Evolutionary conservation across 2,329 filamentous ascomycete species (phyloP).

Genomic region (Pyricularia sp.): DNA sequence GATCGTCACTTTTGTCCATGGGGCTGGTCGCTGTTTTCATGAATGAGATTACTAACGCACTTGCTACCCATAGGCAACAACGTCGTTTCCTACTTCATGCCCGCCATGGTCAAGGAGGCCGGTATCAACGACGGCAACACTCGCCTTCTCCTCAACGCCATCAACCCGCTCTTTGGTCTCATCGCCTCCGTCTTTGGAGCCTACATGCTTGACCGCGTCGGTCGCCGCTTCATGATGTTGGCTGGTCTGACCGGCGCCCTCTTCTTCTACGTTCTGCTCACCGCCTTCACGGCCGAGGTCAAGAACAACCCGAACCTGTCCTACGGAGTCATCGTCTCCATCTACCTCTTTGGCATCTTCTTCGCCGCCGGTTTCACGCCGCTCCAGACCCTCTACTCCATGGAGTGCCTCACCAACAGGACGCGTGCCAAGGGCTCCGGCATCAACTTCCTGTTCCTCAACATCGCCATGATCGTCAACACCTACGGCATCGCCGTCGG

Average conservation of each 20-base stretch:
- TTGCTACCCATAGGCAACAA: conserved; percentile 20
- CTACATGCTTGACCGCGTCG: conserved; percentile 21
- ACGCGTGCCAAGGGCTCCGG: conserved; percentile 26
- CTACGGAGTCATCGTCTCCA: conserved; percentile 16
- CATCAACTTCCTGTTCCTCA: conserved; percentile 13
- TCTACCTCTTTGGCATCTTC: not conserved
- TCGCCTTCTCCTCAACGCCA: conserved; percentile 23
- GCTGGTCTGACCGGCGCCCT: conserved; percentile 25
- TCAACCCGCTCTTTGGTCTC: conserved; percentile 47
- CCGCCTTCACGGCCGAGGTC: conserved; percentile 22
- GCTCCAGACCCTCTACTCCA: not conserved
- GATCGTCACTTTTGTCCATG: not conserved
- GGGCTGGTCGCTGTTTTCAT: no score
- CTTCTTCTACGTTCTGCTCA: conserved; percentile 18
- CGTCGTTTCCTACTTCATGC: conserved; percentile 22
- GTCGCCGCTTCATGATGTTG: conserved; percentile 25
- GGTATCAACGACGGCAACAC: conserved; percentile 6
- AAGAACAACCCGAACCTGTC: conserved; percentile 16
- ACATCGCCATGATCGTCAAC: conserved; percentile 20
- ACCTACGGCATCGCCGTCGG: conserved; percentile 13
- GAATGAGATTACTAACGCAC: not conserved
- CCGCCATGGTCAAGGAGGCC: conserved; percentile 10
- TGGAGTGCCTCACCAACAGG: conserved; percentile 26
- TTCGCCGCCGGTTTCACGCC: conserved; percentile 5
- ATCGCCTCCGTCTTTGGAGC: conserved; percentile 39